Percentiles rank a stretch among this genome's conserved stretches.
phyloP scores from a whole-genome alignment of 805 yeast genomes.

The Candida awuae region DNA sequence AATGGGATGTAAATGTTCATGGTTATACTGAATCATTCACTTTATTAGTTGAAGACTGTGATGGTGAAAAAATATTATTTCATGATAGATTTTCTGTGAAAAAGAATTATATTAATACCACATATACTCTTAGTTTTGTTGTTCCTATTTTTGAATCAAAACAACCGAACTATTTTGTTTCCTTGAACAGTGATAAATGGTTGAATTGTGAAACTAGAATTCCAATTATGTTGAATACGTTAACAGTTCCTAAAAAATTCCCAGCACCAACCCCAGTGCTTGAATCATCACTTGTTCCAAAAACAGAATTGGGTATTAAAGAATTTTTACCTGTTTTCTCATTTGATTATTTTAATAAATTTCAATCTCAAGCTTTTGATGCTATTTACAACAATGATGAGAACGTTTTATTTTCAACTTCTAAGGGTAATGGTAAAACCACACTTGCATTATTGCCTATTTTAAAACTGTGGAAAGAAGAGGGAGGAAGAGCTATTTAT shows the following conservation, averaged over 20 bases:
- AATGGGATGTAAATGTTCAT: constrained; percentile 64
- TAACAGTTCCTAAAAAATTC: constrained; percentile 55
- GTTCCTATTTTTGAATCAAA: constrained; percentile 50
- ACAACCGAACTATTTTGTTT: constrained; percentile 65
- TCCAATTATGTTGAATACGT: constrained; percentile 47
- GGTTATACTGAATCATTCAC: constrained; percentile 59
- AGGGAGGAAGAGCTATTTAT: constrained; percentile 64
- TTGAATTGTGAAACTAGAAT: constrained; percentile 58
- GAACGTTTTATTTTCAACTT: constrained; percentile 57
- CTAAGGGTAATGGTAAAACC: constrained; percentile 74
- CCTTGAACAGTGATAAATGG: constrained; percentile 79
- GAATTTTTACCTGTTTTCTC: constrained; percentile 41
- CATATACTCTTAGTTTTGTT: constrained; percentile 55
- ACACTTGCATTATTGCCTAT: constrained; percentile 65
- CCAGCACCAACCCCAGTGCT: constrained; percentile 53
- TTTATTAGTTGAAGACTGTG: constrained; percentile 71
- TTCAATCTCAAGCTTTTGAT: constrained; percentile 67
- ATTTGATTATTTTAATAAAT: constrained; percentile 53
- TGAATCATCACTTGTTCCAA: constrained; percentile 44
- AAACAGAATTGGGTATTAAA: constrained; percentile 37
- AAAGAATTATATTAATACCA: constrained; percentile 41
- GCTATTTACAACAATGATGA: constrained; percentile 45
- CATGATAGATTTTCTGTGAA: constrained; percentile 46
- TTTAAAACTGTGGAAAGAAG: constrained; percentile 62
- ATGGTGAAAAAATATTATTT: constrained; percentile 68